These are phyloP conservation scores for Ceratocystis destructans DNA, from an alignment of 2,329 filamentous ascomycete genomes.

Conservation along the genomic window DNA sequence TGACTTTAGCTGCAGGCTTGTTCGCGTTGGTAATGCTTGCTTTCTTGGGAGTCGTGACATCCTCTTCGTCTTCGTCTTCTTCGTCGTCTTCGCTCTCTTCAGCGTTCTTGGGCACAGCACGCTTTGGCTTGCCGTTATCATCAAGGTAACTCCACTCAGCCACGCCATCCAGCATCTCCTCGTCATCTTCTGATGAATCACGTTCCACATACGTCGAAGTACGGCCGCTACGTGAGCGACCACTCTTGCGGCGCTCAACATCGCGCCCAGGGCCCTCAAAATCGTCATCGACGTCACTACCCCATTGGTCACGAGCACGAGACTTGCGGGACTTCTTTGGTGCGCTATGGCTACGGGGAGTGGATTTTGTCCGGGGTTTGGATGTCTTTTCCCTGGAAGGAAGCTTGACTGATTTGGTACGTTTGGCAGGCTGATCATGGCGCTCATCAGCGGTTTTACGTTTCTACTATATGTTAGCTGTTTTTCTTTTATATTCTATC, in stretches of 20 bases:
- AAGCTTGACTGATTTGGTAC: slow-evolving; percentile 22
- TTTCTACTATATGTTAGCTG: slow-evolving; percentile 32
- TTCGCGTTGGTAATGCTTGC: background rate
- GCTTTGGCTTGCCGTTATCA: slow-evolving; percentile 22
- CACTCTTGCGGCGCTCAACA: slow-evolving; percentile 42
- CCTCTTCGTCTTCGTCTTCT: slow-evolving; percentile 20
- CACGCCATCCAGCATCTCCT: slow-evolving; percentile 48
- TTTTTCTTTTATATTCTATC: background rate
- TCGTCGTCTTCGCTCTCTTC: slow-evolving; percentile 19
- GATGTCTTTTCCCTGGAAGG: slow-evolving; percentile 21
- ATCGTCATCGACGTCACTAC: slow-evolving; percentile 16
- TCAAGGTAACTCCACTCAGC: slow-evolving; percentile 43
- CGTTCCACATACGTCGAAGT: slow-evolving; percentile 40
- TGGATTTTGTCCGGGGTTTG: slow-evolving; percentile 25
- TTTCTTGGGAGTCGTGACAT: slow-evolving; percentile 1
- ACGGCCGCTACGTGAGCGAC: slow-evolving; percentile 31
- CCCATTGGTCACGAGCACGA: slow-evolving; percentile 15
- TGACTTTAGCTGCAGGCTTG: background rate
- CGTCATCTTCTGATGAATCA: slow-evolving; percentile 44
- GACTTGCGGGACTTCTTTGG: slow-evolving; percentile 15
- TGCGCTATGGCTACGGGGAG: background rate
- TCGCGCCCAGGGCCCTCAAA: background rate
- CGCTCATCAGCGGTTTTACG: slow-evolving; percentile 42
- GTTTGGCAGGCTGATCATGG: slow-evolving; percentile 32
- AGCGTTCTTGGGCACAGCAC: slow-evolving; percentile 14